phyloP scores from a whole-genome alignment of 805 yeast genomes.

The Ogataea nonfermentans region DNA sequence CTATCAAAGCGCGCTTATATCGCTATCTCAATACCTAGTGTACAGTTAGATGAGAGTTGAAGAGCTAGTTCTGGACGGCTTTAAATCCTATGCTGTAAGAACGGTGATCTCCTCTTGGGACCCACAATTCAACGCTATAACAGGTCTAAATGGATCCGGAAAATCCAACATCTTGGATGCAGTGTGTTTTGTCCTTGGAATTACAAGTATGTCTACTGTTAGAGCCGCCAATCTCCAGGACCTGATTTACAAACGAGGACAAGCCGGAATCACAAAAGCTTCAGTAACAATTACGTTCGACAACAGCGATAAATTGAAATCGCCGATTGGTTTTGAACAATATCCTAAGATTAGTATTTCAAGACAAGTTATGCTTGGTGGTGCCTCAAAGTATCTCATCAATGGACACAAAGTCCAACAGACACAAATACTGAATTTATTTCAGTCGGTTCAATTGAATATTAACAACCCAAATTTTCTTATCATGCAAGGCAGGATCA shows the following conservation, averaged over 20 bases:
- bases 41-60: constrained; percentile 72
- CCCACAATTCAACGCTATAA: constrained; percentile 92
- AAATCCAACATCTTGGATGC: constrained; percentile 96
- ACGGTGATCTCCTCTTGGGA: constrained; percentile 97
- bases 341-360: constrained; percentile 82
- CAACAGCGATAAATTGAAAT: constrained; percentile 67
- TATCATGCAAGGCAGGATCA: constrained; percentile 98
- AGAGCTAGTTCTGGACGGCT: constrained; percentile 94
- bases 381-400: constrained; percentile 85
- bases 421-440: constrained; percentile 82
- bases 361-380: constrained; percentile 87
- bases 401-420: constrained; percentile 97
- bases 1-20: not conserved
- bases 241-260: constrained; percentile 93
- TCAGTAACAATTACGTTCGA: constrained; percentile 95
- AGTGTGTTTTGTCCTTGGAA: constrained; percentile 96
- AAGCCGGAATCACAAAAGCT: constrained; percentile 97
- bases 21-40: too few species aligned
- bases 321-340: constrained; percentile 87
- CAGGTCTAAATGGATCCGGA: constrained; percentile 97
- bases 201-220: constrained; percentile 90
- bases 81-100: constrained; percentile 95
- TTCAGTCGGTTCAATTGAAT: constrained; percentile 92
- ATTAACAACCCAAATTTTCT: constrained; percentile 96
- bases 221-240: constrained; percentile 93